These are phyloP conservation scores for Handroanthus guayacan DNA, from an alignment of 257 asterid species.

Conservation along the genomic window DNA sequence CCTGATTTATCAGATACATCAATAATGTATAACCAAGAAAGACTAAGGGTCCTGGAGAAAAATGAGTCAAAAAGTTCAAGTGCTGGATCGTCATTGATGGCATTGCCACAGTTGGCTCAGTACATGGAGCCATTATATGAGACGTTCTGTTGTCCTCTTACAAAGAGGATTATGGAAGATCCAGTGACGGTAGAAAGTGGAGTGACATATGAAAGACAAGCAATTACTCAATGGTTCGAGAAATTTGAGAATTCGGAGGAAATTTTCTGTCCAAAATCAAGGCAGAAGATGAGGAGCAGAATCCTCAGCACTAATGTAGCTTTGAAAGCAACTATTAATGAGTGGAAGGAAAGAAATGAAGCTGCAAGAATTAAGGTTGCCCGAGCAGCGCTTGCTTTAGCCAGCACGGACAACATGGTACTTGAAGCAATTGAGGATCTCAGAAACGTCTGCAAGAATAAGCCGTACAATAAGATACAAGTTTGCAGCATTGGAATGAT, in stretches of 20 bases:
- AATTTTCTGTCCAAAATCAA: slow-evolving; percentile 65
- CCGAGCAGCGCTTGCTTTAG: slow-evolving; percentile 69
- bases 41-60: slow-evolving; percentile 30
- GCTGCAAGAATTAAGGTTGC: slow-evolving; percentile 77
- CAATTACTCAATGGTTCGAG: slow-evolving; percentile 59
- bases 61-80: slow-evolving; percentile 33
- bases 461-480: slow-evolving; percentile 60
- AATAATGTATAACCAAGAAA: slow-evolving; percentile 38
- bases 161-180: slow-evolving; percentile 76
- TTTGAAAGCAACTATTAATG: slow-evolving; percentile 65
- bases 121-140: slow-evolving; percentile 78
- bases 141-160: slow-evolving; percentile 74
- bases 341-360: slow-evolving; percentile 84
- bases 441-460: slow-evolving; percentile 52
- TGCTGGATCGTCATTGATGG: slow-evolving; percentile 45
- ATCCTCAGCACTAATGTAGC: slow-evolving; percentile 63
- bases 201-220: slow-evolving; percentile 68
- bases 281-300: slow-evolving; percentile 55
- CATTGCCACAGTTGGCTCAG: slow-evolving; percentile 56
- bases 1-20: slow-evolving; percentile 43
- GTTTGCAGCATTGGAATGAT: slow-evolving; percentile 65
- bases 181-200: slow-evolving; percentile 83
- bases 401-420: slow-evolving; percentile 67
- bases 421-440: slow-evolving; percentile 79
- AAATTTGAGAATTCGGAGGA: slow-evolving; percentile 46